These are phyloP conservation scores for Eucalyptus leucophloia DNA, from an alignment of 345 rosid genomes.

Conservation along the genomic window DNA sequence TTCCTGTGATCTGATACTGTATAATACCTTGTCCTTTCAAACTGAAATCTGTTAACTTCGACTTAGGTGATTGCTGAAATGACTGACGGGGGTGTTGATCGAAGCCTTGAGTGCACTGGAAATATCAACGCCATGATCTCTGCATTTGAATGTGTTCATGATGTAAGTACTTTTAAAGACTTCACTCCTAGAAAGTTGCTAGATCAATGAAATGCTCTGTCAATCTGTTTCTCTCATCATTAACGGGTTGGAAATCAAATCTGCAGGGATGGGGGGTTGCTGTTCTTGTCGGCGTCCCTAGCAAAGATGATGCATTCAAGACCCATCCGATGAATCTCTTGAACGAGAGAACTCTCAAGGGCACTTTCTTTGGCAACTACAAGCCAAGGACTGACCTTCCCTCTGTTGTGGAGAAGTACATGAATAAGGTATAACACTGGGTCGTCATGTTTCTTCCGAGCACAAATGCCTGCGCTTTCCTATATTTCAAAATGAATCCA, in stretches of 20 bases:
- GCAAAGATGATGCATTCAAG: slow-evolving; percentile 37
- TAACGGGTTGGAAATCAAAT: neutral
- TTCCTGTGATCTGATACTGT: neutral
- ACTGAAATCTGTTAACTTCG: neutral
- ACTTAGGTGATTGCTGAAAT: slow-evolving; percentile 57
- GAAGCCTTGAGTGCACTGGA: slow-evolving; percentile 76
- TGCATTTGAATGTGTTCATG: slow-evolving; percentile 84
- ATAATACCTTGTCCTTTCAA: neutral
- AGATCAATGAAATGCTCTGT: neutral
- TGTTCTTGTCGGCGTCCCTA: slow-evolving; percentile 36
- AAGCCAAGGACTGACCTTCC: slow-evolving; percentile 42
- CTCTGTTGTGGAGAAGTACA: slow-evolving; percentile 29
- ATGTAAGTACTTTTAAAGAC: slow-evolving; percentile 21
- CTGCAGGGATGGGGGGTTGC: slow-evolving; percentile 49
- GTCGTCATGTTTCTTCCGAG: neutral
- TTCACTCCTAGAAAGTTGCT: neutral
- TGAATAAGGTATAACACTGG: slow-evolving; percentile 20
- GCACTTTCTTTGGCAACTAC: slow-evolving; percentile 52
- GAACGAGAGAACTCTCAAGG: slow-evolving; percentile 38
- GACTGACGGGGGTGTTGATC: slow-evolving; percentile 75
- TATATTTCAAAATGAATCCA: neutral
- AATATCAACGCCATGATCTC: slow-evolving; percentile 67
- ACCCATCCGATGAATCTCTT: slow-evolving; percentile 32
- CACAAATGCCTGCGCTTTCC: neutral
- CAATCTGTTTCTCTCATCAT: neutral